These are phyloP conservation scores for Puccinellia tenuiflora DNA, from an alignment of 176 grass and related monocot species.

Conservation along the genomic window DNA sequence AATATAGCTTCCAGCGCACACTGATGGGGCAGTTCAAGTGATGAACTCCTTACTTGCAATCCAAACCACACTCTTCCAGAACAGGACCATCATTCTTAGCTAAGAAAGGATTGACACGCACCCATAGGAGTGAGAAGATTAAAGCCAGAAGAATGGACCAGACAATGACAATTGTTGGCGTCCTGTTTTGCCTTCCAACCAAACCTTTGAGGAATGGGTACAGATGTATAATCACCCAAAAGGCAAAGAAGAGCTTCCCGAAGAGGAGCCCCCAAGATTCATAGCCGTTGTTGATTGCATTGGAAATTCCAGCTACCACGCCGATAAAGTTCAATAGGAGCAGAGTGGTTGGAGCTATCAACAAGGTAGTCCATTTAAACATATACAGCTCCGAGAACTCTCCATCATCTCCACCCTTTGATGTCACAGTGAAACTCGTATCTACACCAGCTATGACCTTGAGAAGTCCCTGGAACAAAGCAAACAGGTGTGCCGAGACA, in stretches of 20 bases:
- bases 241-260: conserved; percentile 78
- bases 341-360: conserved; percentile 71
- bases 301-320: conserved; percentile 66
- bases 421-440: conserved; percentile 79
- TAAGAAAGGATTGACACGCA: conserved; percentile 67
- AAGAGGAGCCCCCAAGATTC: conserved; percentile 80
- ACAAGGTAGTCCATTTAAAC: conserved; percentile 74
- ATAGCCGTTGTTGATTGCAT: conserved; percentile 78
- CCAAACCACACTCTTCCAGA: no score
- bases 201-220: conserved; percentile 90
- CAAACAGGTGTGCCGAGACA: conserved; percentile 76
- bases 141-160: conserved; percentile 84
- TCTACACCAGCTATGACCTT: conserved; percentile 80
- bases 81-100: no score
- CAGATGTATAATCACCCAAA: conserved; percentile 89
- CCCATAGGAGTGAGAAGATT: conserved; percentile 81
- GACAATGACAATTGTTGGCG: conserved; percentile 75
- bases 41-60: no score
- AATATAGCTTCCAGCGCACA: no score
- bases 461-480: conserved; percentile 72
- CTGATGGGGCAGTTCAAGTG: no score
- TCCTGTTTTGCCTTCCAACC: conserved; percentile 66
- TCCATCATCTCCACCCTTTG: conserved; percentile 62
- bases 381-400: conserved; percentile 72
- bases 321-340: conserved; percentile 76